Percentiles rank a stretch among this genome's conserved stretches.
Evolutionary conservation across 768 basidiomycete species (phyloP).

Genomic region (Thelephora aurantiotincta): DNA sequence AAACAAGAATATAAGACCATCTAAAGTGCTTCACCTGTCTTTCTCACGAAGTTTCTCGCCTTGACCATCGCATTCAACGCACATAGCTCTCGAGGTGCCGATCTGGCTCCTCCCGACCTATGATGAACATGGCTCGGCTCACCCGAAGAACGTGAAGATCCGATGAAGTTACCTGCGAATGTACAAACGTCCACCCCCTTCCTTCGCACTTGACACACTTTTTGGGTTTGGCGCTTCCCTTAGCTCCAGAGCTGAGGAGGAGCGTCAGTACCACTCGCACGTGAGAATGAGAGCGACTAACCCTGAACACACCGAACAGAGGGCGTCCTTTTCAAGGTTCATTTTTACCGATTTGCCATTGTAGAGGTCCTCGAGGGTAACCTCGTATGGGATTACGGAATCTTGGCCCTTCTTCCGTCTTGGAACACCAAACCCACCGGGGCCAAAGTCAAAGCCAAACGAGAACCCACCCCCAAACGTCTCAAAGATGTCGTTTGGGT

Average conservation of each 20-base stretch:
- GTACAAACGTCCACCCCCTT: constrained; percentile 58
- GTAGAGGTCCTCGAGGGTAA: constrained; percentile 86
- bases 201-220: constrained; percentile 72
- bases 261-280: constrained; percentile 4
- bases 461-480: constrained; percentile 51
- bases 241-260: constrained; percentile 56
- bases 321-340: constrained; percentile 74
- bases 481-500: constrained; percentile 59
- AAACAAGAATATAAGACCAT: not conserved
- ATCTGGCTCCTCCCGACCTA: constrained; percentile 32
- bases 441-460: constrained; percentile 49
- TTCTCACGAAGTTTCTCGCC: constrained; percentile 72
- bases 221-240: constrained; percentile 74
- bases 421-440: constrained; percentile 16
- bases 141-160: not conserved
- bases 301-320: constrained; percentile 78
- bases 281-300: constrained; percentile 16
- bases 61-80: constrained; percentile 54
- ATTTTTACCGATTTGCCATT: constrained; percentile 83
- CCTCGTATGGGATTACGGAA: constrained; percentile 64
- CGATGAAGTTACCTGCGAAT: constrained; percentile 30
- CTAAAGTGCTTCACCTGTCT: constrained; percentile 40
- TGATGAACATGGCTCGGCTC: not conserved
- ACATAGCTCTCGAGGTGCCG: constrained; percentile 39
- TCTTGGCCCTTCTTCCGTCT: constrained; percentile 52